Base-by-base conservation (phyloP, 768 basidiomycete genomes). In the Phanerodontia chrysosporium region DNA sequence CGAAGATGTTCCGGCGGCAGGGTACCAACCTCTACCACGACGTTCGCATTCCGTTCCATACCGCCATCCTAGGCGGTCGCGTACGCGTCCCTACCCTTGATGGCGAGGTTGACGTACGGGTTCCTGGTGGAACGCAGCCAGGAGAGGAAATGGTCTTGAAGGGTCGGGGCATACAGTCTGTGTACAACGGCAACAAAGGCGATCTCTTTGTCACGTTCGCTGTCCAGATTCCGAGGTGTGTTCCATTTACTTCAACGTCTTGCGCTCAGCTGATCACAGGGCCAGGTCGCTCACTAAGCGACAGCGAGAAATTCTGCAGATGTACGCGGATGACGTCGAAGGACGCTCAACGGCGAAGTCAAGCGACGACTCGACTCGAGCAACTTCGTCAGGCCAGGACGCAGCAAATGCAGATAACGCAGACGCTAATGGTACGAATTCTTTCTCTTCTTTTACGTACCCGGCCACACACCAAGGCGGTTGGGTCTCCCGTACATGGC, bases 111-210 rank as follows among this genome's bases (percentile, higher is more conserved):
- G 95, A 98, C 58, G 92, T 98, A 45, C 88, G 90, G 63, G 83
- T 99, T 44, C 92, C 95, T 57, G 79, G 80, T 22, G 96, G 97
- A 46, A 98, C 96, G 2, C 97, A 98, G 74, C 94, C 89, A 69
- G 95, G 95, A 18, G 94, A 98, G 76, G 95, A 98, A 72, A 95
- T 96, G 85, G 91, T 97, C 22, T 75, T 99, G 67, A 90, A 89
- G 75, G 86, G 87, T 42, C 84, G 91, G 55, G 97, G 97, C 29
- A 85, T 98, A 13, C 71, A 82, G 46, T 78, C 83, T 24, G 78
- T 89, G 7, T 80, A 80, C 67, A 75, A 75, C 51, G 75, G 80
- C 44, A 81, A 81, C 62, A 85, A 80, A 61, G 92, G 96, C 36
- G 94, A 97, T 72, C 75, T 98, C 54, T 90, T 94, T 66, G 91